Base-by-base conservation (phyloP, 2,329 filamentous ascomycete species). In the Teratosphaeria pseudoeucalypti region DNA sequence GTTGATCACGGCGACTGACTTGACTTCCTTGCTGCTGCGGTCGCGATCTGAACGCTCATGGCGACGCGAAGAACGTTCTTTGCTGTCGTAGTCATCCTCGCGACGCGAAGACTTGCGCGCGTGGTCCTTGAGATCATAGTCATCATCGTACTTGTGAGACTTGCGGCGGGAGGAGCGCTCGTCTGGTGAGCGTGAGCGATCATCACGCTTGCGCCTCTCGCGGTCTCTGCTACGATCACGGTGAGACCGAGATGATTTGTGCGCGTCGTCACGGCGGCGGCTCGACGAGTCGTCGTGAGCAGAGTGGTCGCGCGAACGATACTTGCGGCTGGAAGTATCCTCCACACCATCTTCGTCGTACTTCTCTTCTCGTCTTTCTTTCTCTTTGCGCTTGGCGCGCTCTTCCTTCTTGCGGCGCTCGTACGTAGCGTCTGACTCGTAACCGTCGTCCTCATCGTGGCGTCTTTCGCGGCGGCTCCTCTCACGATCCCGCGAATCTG, bases 241-340 rank as follows among this genome's bases (percentile, higher is more conserved):
- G 54, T 77, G 73, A 11, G 75, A 76, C 34, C 76, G 75, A n/a
- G 75, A 78, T 5, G 76, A 76, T 11, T 74, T 73, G 55, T 76
- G 66, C 57, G 73, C 70, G 5, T 74, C 71, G 56, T 72, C 76
- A 27, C 75, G 85, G 62, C 85, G 82, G 55, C 80, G 74, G 63
- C 80, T 83, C 43, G 74, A 74, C 65, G 81, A 83, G 34, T 77
- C 77, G 10, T 84, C 82, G 1, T 81, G 82, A 2, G 88, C 16
- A 47, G 55, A 90, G 5, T 80, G 79, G 5, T 87, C 89, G 60
- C 86, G 80, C 0, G 85, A 85, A 56, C 81, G 80, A 55, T 71
- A 81, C 53, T 71, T 69, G 77, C 75, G 64, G 55, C 81, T 78
- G n/a, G 71, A 69, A 11, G 65, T 62, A 32, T 75, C 75, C 14